Evolutionary conservation across 306 rosid species (phyloP), one percentile per base, ranked within the genome.

Genomic region (Gastrolobium villosum): DNA sequence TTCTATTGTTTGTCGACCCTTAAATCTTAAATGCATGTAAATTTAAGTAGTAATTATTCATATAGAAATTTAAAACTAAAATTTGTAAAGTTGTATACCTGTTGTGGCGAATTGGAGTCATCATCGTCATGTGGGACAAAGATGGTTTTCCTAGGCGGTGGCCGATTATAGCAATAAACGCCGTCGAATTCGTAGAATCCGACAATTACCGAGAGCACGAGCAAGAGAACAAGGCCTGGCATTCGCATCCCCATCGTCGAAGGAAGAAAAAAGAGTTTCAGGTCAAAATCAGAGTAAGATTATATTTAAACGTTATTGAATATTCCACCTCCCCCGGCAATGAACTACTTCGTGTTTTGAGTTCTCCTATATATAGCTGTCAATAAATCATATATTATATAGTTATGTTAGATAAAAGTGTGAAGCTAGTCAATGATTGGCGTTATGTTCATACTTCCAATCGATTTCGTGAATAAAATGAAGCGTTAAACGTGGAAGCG

Each of bases 61-160:
- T 20, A 1, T 1, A 15, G 15, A 57, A 43, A 73, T 43, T n/a
- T 2, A 59, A 31, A 72, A 4, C 66, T 6, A 0, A 39, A 72
- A 54, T 30, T 2, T 11, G 11, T 1, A 49, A 55, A n/a, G 34
- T 55, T 44, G 28, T 0, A 31, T 70, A 86, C 85, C 83, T 86
- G 89, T 45, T 86, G 87, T 6, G 89, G 89, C 0, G 75, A 46
- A 54, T 28, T 8, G 6, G 63, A 4, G 10, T 52, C 72, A 65
- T 64, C 75, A 2, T 7, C 15, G 31, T 37, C 14, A 2, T 75
- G 78, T 1, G 41, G 60, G 10, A 46, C 54, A 74, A 52, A 28
- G n/a, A 79, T 30, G 11, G 70, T 71, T 55, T 74, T 13, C 4
- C 84, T 79, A 49, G 81, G 71, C 4, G 85, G 85, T n/a, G 89